A percentile compares a stretch with the other conserved stretches of the same genome.
Conservation (phyloP, 257 asterid genomes). For the Solanum chilense region DNA sequence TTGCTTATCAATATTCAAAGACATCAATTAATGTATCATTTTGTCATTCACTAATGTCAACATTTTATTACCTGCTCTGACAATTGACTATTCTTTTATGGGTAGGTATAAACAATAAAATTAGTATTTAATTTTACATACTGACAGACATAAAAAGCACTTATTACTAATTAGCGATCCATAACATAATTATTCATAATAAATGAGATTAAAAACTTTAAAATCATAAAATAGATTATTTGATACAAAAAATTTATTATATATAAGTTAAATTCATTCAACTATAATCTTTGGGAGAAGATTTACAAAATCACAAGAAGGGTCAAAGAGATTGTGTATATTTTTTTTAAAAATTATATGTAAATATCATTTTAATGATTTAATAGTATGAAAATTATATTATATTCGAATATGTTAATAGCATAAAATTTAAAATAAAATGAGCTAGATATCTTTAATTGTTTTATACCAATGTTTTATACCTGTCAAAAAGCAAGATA, state of each 20-base stretch:
- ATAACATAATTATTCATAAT: neutral
- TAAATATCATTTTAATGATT: neutral
- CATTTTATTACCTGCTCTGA: slow-evolving; percentile 1
- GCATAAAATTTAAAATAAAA: neutral
- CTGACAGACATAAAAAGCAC: neutral
- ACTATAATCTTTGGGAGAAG: neutral
- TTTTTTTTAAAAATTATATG: neutral
- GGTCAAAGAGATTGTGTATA: neutral
- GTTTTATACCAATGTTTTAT: neutral
- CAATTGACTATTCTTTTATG: neutral
- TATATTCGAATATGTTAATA: neutral
- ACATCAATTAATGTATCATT: neutral
- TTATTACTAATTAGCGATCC: neutral
- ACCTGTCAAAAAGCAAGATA: slow-evolving; percentile 1
- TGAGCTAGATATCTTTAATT: neutral
- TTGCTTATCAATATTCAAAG: neutral
- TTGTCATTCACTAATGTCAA: slow-evolving; percentile 1
- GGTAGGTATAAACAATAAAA: neutral
- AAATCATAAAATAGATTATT: neutral
- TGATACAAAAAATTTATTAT: neutral
- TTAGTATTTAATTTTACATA: neutral
- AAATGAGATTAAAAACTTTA: neutral
- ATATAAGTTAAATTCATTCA: neutral
- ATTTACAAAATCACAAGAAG: neutral
- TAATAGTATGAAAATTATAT: neutral